phyloP scores from a whole-genome alignment of 192 early-diverging fungal species.

The Rhizoclosmatium globosum region DNA sequence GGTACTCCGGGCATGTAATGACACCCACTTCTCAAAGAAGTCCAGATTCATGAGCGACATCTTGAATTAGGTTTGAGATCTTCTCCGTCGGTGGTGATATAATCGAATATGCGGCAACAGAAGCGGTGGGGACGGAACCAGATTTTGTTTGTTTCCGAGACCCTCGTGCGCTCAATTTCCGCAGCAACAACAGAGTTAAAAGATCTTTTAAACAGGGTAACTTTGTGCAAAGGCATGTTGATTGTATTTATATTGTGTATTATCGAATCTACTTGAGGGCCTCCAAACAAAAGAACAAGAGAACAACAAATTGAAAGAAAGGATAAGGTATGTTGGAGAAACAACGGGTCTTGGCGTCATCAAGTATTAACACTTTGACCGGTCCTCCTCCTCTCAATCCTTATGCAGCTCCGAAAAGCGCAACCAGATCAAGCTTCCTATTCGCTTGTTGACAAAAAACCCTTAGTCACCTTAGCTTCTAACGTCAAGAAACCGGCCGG shows the following conservation, averaged over 20 bases:
- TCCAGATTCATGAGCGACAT: conserved; percentile 27
- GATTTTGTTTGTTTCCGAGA: too few relatives aligned
- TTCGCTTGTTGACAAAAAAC: conserved; percentile 17
- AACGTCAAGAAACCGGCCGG: conserved; percentile 19
- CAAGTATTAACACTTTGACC: background rate
- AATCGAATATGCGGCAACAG: too few relatives aligned
- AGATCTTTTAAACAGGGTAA: background rate
- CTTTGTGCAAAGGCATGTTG: background rate
- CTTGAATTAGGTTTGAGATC: background rate
- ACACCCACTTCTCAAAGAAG: conserved; percentile 29
- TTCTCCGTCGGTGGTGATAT: background rate
- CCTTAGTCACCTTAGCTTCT: conserved; percentile 25
- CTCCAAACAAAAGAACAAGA: background rate
- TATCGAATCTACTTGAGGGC: too few relatives aligned
- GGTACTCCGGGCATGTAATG: background rate
- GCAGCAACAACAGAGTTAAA: background rate
- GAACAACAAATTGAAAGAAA: background rate
- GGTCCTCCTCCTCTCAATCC: background rate
- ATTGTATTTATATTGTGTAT: too few relatives aligned
- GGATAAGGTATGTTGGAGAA: background rate
- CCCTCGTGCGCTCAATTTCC: background rate
- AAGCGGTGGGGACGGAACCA: too few relatives aligned
- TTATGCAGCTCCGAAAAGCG: conserved; percentile 11
- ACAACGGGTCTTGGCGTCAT: background rate
- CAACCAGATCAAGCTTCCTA: background rate